Base-by-base conservation (phyloP, 164 flowering plant genomes). In the Paratinospora sagittata region DNA sequence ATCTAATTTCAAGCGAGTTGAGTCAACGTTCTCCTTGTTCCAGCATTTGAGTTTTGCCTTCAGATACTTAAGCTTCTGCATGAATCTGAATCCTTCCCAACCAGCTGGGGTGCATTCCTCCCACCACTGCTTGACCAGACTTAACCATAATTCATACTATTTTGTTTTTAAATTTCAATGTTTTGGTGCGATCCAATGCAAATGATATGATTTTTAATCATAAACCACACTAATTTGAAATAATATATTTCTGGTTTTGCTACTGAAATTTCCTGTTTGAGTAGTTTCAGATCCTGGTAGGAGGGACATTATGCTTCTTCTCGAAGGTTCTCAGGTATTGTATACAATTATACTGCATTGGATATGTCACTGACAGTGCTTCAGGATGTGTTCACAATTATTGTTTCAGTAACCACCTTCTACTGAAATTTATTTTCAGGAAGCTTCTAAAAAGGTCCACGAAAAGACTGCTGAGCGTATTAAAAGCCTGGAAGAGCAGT, bases 401-500 rank as follows among this genome's bases (percentile, higher is more conserved):
- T 30, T 30, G 61, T 55, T 17, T 27, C 26, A 57, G 5, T 61
- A 45, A 27, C 26, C 33, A 47, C n/a, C 34, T 14, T 55, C 17
- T 63, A 36, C 16, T 27, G 26, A 58, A 36, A 12, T 55, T 49
- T 45, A 34, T 68, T 73, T 74, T 11, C 69, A 90, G 95, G 96
- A 88, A 41, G 81, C 88, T 21, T 76, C 78, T 24, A 84, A 78
- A 75, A 88, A 74, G 77, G 87, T 79, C 43, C 85, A 83, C 61
- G 90, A 90, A 26, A 84, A 84, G 68, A 83, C 85, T 70, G 52
- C 74, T 49, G 90, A 83, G 49, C 88, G 85, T 27, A 66, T 79
- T 52, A 86, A 77, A 81, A 67, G 34, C 76, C 91, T 92, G 21
- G 94, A 92, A 75, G 98, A 90, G 66, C 93, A 91, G 33, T 45